Evolutionary conservation across 1,284 basidiomycete species (phyloP).

Genomic region (Cystobasidium slooffiae): DNA sequence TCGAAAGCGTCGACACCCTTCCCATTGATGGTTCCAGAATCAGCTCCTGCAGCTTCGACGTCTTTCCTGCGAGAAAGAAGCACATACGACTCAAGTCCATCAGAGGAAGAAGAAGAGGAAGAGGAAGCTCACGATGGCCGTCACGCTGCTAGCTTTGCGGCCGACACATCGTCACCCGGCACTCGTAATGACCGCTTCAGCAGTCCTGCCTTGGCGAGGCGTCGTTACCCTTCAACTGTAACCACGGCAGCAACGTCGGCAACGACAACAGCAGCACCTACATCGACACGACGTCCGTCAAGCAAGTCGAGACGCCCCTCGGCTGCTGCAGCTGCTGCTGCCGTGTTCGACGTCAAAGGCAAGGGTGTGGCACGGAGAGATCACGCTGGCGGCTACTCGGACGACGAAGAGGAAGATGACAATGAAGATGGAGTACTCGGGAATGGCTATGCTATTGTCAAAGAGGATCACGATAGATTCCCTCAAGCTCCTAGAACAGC

Average conservation of each 20-base stretch:
- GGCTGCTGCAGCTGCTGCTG: background rate
- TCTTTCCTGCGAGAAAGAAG: too few relatives aligned
- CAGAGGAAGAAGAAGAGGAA: constrained; percentile 2
- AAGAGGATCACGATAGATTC: background rate
- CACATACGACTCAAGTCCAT: background rate
- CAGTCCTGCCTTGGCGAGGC: constrained; percentile 1
- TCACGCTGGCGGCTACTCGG: background rate
- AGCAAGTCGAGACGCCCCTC: constrained; percentile 9
- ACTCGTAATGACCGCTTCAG: background rate
- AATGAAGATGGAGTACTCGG: background rate
- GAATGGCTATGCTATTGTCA: background rate
- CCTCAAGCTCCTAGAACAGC: constrained; percentile 8
- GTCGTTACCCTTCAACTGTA: constrained; percentile 15
- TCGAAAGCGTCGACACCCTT: too few relatives aligned
- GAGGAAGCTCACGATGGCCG: background rate
- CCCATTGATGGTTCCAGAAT: too few relatives aligned
- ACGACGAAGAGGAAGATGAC: background rate
- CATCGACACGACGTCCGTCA: background rate
- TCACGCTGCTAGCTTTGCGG: background rate
- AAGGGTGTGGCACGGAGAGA: background rate
- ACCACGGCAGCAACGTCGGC: background rate
- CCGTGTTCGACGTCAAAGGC: constrained; percentile 14
- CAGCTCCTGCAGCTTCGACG: too few relatives aligned
- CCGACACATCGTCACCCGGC: background rate
- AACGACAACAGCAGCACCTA: background rate